Conservation (phyloP, 257 asterid genomes). For the Scutellaria baicalensis region DNA sequence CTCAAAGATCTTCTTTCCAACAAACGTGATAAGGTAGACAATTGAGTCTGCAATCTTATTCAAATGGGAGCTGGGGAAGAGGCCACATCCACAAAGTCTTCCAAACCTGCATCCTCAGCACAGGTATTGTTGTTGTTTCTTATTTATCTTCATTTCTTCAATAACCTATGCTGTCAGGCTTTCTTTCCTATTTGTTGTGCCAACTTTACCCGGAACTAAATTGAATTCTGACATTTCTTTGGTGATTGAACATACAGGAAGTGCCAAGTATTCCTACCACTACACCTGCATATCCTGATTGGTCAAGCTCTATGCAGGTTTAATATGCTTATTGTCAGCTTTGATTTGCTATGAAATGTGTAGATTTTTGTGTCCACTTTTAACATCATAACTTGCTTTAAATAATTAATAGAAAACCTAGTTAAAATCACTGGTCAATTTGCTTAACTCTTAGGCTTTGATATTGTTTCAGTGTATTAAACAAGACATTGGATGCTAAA, state of each 20-base stretch:
- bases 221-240: not conserved
- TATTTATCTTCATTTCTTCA: not conserved
- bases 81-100: conserved; percentile 54
- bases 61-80: conserved; percentile 81
- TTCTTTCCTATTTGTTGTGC: not conserved
- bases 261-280: conserved; percentile 31
- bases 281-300: conserved; percentile 74
- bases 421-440: no score
- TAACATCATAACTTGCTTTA: no score
- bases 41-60: conserved; percentile 21
- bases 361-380: not conserved
- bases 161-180: not conserved
- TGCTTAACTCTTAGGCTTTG: no score
- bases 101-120: conserved; percentile 50
- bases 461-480: no score
- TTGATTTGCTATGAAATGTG: not conserved
- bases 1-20: not conserved
- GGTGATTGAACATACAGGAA: conserved; percentile 51
- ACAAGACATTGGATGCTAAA: no score
- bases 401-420: no score
- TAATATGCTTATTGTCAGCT: conserved; percentile 11
- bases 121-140: conserved; percentile 37
- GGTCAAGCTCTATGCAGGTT: conserved; percentile 87
- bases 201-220: not conserved
- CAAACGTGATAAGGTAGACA: not conserved